A percentile compares a stretch with the other conserved stretches of the same genome.
These are phyloP conservation scores for Corchorus capsularis DNA, from an alignment of 345 rosid genomes.

Conservation along the genomic window DNA sequence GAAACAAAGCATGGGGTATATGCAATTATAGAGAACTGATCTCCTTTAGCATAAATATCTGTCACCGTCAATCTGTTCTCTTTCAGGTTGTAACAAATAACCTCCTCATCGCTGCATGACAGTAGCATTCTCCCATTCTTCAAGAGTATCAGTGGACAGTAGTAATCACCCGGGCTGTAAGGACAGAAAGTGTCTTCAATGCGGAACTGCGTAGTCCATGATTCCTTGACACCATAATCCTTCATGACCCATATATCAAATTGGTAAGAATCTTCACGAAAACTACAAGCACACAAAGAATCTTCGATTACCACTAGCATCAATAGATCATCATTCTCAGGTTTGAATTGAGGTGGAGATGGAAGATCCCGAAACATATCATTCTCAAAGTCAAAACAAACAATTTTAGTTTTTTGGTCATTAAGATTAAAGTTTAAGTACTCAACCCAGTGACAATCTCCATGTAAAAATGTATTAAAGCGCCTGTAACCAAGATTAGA, in stretches of 20 bases:
- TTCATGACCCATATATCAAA: not conserved
- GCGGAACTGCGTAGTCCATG: not conserved
- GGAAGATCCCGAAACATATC: not conserved
- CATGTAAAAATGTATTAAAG: too few species aligned
- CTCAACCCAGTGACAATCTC: too few species aligned
- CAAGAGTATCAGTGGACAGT: not conserved
- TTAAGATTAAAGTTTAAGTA: too few species aligned
- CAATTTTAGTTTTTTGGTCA: too few species aligned
- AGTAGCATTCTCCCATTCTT: not conserved
- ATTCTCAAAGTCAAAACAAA: too few species aligned
- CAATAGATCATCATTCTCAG: too few species aligned
- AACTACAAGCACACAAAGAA: not conserved
- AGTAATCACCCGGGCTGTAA: not conserved
- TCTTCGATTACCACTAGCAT: not conserved
- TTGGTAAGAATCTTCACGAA: too few species aligned
- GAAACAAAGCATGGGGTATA: slow-evolving; percentile 1
- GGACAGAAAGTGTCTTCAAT: not conserved
- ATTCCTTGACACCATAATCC: slow-evolving; percentile 7
- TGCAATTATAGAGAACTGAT: not conserved
- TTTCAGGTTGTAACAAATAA: not conserved
- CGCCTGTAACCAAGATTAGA: too few species aligned
- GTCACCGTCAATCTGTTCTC: too few species aligned
- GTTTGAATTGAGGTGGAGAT: not conserved
- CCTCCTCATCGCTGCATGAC: not conserved
- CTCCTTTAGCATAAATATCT: too few species aligned